These are phyloP conservation scores for Castanea mollissima DNA, from an alignment of 306 rosid species.

Conservation along the genomic window DNA sequence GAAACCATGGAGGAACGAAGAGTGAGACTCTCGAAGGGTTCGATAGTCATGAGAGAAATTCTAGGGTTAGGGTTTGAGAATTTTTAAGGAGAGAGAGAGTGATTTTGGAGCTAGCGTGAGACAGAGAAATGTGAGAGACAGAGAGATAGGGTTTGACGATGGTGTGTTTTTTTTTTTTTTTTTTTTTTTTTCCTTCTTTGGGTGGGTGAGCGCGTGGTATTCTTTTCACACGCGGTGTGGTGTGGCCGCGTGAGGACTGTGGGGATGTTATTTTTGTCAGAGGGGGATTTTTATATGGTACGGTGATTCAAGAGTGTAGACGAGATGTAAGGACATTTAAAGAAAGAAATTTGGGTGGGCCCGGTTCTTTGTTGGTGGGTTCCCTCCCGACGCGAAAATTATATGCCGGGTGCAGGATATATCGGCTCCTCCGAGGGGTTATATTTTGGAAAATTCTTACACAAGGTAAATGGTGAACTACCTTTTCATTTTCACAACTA, in stretches of 20 bases:
- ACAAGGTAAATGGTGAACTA: too few species aligned
- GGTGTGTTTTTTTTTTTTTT: conserved; percentile 8
- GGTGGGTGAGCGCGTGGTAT: conserved; percentile 21
- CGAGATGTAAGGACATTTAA: too few species aligned
- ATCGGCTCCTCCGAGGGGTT: too few species aligned
- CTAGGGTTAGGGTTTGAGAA: conserved; percentile 31
- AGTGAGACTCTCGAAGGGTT: conserved; percentile 25
- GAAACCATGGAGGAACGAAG: conserved; percentile 18
- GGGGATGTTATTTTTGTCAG: background rate
- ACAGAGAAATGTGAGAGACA: background rate
- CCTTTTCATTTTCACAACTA: too few species aligned
- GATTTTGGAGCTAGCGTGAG: conserved; percentile 9
- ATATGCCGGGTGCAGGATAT: too few species aligned
- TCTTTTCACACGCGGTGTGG: conserved; percentile 39
- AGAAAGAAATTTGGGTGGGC: too few species aligned
- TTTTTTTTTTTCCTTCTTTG: background rate
- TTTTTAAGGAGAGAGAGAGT: conserved; percentile 10
- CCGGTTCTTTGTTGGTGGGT: too few species aligned
- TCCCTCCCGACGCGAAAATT: too few species aligned
- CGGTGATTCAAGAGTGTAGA: too few species aligned
- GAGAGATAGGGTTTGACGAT: conserved; percentile 50
- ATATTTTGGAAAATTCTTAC: too few species aligned
- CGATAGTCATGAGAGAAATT: conserved; percentile 43
- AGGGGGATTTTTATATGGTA: too few species aligned
- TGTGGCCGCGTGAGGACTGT: background rate